Percentiles rank a stretch among this genome's conserved stretches.
Conservation (phyloP, 441 rosid genomes). For the Jatropha multifida region DNA sequence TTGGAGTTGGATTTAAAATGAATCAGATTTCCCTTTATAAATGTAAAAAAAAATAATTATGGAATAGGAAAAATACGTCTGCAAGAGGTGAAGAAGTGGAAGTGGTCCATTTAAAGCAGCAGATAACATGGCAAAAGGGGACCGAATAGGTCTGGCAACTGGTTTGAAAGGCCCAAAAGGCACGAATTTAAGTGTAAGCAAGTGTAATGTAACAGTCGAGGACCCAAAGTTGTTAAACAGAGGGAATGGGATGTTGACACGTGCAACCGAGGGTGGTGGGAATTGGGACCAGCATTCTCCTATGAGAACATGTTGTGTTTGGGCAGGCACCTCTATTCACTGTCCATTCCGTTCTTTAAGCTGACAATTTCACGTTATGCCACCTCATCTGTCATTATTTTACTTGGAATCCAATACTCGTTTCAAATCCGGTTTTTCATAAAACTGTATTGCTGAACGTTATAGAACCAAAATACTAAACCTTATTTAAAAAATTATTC, state of each 20-base stretch:
- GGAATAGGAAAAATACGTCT: no score
- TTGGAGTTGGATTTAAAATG: no score
- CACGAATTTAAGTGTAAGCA: conserved; percentile 15
- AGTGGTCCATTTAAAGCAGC: neutral
- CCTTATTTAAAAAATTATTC: no score
- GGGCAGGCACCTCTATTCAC: conserved; percentile 7
- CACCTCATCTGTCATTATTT: neutral
- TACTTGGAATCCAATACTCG: no score
- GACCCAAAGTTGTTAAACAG: neutral
- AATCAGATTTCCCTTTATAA: no score
- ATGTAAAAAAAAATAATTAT: no score
- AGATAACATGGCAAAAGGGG: neutral
- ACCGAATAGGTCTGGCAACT: neutral
- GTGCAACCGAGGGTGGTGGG: neutral
- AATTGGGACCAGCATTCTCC: conserved; percentile 24
- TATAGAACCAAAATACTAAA: no score
- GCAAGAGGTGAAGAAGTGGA: no score
- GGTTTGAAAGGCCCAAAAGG: conserved; percentile 21
- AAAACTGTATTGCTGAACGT: no score
- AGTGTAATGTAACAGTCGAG: neutral
- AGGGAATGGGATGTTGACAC: neutral
- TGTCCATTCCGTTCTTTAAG: conserved; percentile 25
- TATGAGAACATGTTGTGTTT: conserved; percentile 26
- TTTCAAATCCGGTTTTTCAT: no score
- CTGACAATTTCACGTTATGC: conserved; percentile 34